Percentiles rank a stretch among this genome's conserved stretches.
phyloP scores from a whole-genome alignment of 352 stramenopile genomes.

The Phytopythium oedochilum region DNA sequence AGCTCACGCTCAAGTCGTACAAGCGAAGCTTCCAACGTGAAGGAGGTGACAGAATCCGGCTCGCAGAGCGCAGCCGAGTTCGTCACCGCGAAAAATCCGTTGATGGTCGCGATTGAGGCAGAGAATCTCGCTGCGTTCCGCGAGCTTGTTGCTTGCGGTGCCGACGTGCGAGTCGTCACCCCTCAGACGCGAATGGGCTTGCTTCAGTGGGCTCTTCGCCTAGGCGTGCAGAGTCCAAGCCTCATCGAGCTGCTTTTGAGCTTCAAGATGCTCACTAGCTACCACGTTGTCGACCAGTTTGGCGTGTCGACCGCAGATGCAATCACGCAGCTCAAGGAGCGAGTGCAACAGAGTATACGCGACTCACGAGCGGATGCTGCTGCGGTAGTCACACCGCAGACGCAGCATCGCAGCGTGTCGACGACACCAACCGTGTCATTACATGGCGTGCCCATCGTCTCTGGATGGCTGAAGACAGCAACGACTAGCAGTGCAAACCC shows the following conservation, averaged over 20 bases:
- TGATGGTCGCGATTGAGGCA: conserved; percentile 52
- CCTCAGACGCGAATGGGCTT: conserved; percentile 44
- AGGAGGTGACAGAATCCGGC: background rate
- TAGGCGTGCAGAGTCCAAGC: conserved; percentile 5
- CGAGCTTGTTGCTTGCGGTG: conserved; percentile 40
- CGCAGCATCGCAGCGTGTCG: background rate
- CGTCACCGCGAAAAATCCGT: conserved; percentile 26
- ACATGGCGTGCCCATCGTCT: background rate
- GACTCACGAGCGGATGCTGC: background rate
- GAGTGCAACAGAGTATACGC: background rate
- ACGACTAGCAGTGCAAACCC: background rate
- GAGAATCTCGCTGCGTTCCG: conserved; percentile 44
- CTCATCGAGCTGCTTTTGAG: conserved; percentile 9
- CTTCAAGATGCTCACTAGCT: conserved; percentile 6
- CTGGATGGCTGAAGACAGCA: background rate
- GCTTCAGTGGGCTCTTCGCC: conserved; percentile 34
- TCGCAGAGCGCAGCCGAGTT: conserved; percentile 4
- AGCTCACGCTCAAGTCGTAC: background rate
- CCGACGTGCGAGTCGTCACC: conserved; percentile 32
- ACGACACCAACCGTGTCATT: background rate
- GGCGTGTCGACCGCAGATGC: conserved; percentile 29
- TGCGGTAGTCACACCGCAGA: background rate
- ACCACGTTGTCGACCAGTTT: conserved; percentile 26
- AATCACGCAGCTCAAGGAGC: conserved; percentile 7
- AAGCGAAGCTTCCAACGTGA: background rate